phyloP scores from a whole-genome alignment of 2,329 filamentous ascomycete genomes.

The Dothistroma septosporum region DNA sequence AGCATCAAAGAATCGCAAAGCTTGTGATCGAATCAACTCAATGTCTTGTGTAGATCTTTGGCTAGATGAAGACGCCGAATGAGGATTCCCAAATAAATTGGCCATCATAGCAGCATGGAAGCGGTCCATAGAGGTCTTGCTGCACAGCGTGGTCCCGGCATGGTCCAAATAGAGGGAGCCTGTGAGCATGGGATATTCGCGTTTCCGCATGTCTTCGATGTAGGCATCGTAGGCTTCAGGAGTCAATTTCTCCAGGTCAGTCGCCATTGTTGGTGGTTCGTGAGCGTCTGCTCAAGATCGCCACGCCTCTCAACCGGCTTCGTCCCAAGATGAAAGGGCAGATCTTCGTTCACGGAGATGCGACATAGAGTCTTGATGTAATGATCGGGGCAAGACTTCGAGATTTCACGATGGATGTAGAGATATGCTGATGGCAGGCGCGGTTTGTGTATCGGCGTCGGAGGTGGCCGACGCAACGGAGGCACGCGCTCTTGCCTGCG shows the following conservation, averaged over 20 bases:
- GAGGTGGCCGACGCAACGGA: neutral
- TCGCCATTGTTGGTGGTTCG: slow-evolving; percentile 8
- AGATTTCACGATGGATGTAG: neutral
- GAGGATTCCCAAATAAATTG: slow-evolving; percentile 83
- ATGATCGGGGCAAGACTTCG: neutral
- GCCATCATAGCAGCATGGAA: slow-evolving; percentile 76
- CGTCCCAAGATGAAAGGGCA: neutral
- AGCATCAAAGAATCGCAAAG: slow-evolving; percentile 74
- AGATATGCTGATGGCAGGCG: neutral
- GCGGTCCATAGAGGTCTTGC: slow-evolving; percentile 70
- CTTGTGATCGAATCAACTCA: slow-evolving; percentile 67
- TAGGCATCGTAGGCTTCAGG: slow-evolving; percentile 36
- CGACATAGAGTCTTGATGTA: neutral
- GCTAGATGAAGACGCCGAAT: slow-evolving; percentile 80
- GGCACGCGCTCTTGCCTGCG: neutral
- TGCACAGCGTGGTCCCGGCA: slow-evolving; percentile 72
- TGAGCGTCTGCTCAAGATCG: neutral
- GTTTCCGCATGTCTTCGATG: slow-evolving; percentile 45
- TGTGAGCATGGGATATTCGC: slow-evolving; percentile 45
- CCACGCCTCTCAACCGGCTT: neutral
- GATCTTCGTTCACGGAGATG: neutral
- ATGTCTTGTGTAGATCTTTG: slow-evolving; percentile 63
- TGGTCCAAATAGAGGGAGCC: slow-evolving; percentile 71
- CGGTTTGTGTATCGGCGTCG: neutral
- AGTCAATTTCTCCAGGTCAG: slow-evolving; percentile 2